Evolutionary conservation across 2,329 filamentous ascomycete species (phyloP), one percentile per base, ranked within the genome.

Genomic region (Aquanectria penicillioides): DNA sequence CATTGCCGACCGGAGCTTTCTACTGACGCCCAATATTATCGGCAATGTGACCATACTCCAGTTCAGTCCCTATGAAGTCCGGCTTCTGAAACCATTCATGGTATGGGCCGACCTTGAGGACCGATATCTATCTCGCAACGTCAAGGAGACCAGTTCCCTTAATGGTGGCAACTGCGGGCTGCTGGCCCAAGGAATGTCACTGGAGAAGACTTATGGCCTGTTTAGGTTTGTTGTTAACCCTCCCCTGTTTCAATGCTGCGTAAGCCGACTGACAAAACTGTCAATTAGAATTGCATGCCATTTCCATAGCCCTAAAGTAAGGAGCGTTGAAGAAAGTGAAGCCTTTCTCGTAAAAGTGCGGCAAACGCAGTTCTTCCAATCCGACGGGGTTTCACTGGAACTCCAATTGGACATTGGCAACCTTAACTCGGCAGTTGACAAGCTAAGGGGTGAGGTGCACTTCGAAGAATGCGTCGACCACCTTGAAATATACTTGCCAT

Each of bases 121-220:
- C 3, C 46, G 64, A 6, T 69, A 69, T 9, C n/a, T 68, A 2
- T 68, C 66, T 0, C 46, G 46, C 1, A 64, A 69, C 7, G 62
- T 69, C 2, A 54, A 57, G 2, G 66, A 62, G 6, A 26, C 48
- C 25, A 44, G 18, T 8, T 26, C 22, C 26, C 10, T 37, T 1
- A 25, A 50, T 4, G 46, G 20, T 1, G 46, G 31, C 10, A 7
- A 17, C 12, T 13, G 22, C 11, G 22, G 33, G 17, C 51, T 58
- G 0, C 44, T 59, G 0, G 29, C 33, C 0, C 48, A 51, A 0
- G 61, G 64, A 13, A 61, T 68, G 12, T 20, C 46, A 3, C 55
- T 50, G 5, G 44, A 44, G 2, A 65, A 63, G 29, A 60, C 57
- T 10, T 46, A 49, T 13, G 59, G 63, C 6, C 47, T 68, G 11